Evolutionary conservation across 2,329 filamentous ascomycete species (phyloP).

Genomic region (Botrytis byssoidea): DNA sequence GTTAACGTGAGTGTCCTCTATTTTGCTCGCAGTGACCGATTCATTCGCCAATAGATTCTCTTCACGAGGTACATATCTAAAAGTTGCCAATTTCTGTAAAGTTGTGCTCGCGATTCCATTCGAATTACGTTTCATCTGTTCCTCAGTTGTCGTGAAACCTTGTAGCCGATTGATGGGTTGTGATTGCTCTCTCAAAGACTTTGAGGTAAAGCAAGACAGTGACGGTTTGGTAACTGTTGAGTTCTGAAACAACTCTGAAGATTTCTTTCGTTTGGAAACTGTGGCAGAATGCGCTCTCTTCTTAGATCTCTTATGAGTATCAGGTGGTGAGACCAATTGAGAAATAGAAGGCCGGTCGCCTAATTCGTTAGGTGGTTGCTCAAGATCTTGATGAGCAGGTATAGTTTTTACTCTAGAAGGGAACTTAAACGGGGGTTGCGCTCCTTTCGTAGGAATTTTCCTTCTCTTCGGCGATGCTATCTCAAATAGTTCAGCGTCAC

Average conservation of each 20-base stretch:
- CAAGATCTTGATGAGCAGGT: not conserved
- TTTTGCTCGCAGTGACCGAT: not conserved
- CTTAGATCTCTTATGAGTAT: conserved; percentile 22
- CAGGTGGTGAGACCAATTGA: conserved; percentile 26
- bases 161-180: conserved; percentile 26
- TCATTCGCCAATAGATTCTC: not conserved
- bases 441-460: conserved; percentile 5
- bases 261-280: conserved; percentile 16
- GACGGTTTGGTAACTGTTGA: conserved; percentile 32
- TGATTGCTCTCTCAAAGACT: conserved; percentile 2
- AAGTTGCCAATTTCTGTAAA: conserved; percentile 19
- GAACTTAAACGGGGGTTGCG: conserved; percentile 13
- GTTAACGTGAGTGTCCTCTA: not conserved
- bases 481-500: not conserved
- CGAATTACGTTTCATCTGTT: conserved; percentile 18
- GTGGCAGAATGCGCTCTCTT: conserved; percentile 19
- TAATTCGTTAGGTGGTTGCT: too few species aligned
- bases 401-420: conserved; percentile 2
- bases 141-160: conserved; percentile 36
- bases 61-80: conserved; percentile 19
- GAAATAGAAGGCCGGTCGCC: not conserved
- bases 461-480: conserved; percentile 5
- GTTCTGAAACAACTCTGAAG: conserved; percentile 28
- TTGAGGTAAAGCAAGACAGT: conserved; percentile 8
- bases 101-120: conserved; percentile 22